phyloP scores from a whole-genome alignment of 257 asterid species.

The Striga asiatica region DNA sequence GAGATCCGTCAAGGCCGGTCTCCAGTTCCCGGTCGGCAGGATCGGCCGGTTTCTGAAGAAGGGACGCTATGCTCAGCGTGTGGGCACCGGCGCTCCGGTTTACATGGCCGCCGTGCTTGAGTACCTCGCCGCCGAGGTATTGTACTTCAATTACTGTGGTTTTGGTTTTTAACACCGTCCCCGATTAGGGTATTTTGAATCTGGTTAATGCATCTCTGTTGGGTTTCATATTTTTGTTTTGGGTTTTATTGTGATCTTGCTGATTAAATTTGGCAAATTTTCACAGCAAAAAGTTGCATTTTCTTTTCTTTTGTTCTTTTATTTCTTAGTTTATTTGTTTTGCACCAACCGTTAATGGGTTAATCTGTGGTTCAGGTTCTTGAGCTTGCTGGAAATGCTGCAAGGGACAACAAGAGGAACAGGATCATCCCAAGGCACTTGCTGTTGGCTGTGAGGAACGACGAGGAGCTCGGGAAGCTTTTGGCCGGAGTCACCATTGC shows the following conservation, averaged over 20 bases:
- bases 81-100: conserved; percentile 39
- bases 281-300: too few species aligned
- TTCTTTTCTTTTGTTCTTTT: too few species aligned
- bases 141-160: too few species aligned
- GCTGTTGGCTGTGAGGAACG: conserved; percentile 61
- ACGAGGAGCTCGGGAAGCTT: conserved; percentile 61
- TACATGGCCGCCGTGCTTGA: conserved; percentile 44
- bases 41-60: conserved; percentile 49
- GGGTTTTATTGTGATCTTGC: too few species aligned
- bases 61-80: conserved; percentile 36
- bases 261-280: too few species aligned
- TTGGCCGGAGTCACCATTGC: conserved; percentile 70
- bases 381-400: conserved; percentile 77
- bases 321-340: too few species aligned
- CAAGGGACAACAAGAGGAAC: conserved; percentile 69
- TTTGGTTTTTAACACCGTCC: too few species aligned
- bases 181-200: not conserved
- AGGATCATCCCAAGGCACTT: conserved; percentile 69
- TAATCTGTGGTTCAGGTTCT: conserved; percentile 35
- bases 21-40: conserved; percentile 49
- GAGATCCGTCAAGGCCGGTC: conserved; percentile 40
- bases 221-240: too few species aligned
- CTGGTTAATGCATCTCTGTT: too few species aligned
- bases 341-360: not conserved
- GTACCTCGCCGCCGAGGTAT: conserved; percentile 46